These are phyloP conservation scores for Magnolia changhungtana DNA, from an alignment of 164 flowering plant species.

Conservation along the genomic window DNA sequence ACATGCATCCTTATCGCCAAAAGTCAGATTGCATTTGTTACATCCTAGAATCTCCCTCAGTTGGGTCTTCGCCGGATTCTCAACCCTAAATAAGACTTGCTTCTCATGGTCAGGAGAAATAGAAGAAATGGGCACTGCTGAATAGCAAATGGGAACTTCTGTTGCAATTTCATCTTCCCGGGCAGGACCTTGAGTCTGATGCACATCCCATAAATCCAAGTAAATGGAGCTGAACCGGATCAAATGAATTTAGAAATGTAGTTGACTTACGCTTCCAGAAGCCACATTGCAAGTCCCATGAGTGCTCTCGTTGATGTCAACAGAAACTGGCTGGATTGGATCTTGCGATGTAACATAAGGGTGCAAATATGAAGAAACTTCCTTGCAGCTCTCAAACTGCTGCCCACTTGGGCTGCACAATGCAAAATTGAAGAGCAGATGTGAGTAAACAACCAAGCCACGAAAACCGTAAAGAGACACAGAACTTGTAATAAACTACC, in stretches of 20 bases:
- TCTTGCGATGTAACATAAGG: constrained; percentile 38
- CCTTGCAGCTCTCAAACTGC: constrained; percentile 73
- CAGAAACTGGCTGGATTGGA: constrained; percentile 16
- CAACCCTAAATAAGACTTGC: constrained; percentile 20
- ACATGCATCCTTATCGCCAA: constrained; percentile 63
- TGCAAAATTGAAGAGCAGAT: constrained; percentile 12
- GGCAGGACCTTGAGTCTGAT: constrained; percentile 33
- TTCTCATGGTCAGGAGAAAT: constrained; percentile 22
- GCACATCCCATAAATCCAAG: constrained; percentile 14
- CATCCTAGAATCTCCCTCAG: constrained; percentile 68
- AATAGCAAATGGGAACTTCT: constrained; percentile 21
- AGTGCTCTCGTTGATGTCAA: constrained; percentile 13
- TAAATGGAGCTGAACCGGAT: neutral
- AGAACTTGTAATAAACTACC: neutral
- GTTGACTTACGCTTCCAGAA: constrained; percentile 37
- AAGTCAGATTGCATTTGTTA: constrained; percentile 59
- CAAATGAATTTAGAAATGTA: constrained; percentile 5
- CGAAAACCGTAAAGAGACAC: constrained; percentile 3
- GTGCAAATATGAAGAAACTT: constrained; percentile 61
- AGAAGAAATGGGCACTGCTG: constrained; percentile 25
- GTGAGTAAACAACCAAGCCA: constrained; percentile 2
- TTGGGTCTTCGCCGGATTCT: constrained; percentile 43
- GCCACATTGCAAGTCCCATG: constrained; percentile 14
- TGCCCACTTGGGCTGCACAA: constrained; percentile 71
- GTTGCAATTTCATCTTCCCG: constrained; percentile 16